Conservation (phyloP, 139 green algal genomes). For the Chlorella sp. region DNA sequence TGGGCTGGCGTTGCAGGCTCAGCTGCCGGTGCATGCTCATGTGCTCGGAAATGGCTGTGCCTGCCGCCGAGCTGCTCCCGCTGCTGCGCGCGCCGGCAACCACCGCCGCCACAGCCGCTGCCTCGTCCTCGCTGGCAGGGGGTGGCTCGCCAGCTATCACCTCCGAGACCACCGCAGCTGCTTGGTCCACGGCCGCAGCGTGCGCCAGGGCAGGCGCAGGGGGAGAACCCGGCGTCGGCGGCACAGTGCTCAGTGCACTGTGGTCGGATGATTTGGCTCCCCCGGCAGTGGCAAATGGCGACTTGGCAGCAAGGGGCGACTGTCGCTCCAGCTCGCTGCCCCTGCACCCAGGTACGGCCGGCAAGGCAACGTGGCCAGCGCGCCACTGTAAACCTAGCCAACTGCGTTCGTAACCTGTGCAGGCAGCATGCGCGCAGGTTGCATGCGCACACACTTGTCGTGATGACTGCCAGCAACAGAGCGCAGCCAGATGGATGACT, state of each 20-base stretch:
- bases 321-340: background rate
- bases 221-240: background rate
- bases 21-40: constrained; percentile 1
- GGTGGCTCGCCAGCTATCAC: too few species aligned
- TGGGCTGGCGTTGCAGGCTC: constrained; percentile 25
- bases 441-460: too few species aligned
- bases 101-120: constrained; percentile 2
- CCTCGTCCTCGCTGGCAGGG: constrained; percentile 12
- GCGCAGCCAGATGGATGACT: too few species aligned
- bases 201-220: background rate
- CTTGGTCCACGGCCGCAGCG: background rate
- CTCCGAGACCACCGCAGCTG: background rate
- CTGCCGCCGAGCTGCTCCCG: background rate
- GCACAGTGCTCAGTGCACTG: too few species aligned
- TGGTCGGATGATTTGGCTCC: too few species aligned
- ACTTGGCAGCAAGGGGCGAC: background rate
- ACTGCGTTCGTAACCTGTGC: too few species aligned
- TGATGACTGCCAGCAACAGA: too few species aligned
- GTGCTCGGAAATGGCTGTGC: background rate
- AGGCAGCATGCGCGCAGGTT: too few species aligned
- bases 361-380: too few species aligned
- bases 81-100: background rate
- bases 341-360: background rate
- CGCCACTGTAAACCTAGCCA: too few species aligned
- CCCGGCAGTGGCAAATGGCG: background rate